Evolutionary conservation across 352 stramenopile genomes (phyloP), one percentile per base, ranked within the genome.

Genomic region (Phytophthora lateralis): DNA sequence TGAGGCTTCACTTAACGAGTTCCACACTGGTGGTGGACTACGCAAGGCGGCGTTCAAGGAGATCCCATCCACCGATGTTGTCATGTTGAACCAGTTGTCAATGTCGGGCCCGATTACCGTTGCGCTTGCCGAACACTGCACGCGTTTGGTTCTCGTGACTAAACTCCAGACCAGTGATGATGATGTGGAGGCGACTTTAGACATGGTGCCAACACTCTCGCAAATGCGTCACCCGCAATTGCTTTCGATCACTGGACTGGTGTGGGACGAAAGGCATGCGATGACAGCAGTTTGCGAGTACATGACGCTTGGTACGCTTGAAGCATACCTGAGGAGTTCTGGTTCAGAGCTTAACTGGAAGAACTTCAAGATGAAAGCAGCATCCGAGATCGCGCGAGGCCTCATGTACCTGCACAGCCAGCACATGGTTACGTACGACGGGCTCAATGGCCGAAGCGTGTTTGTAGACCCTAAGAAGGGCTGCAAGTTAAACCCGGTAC

Each of bases 391-490:
- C 26, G 76, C 83, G 1, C 75, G 70, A 26, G 81, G 75, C 4
- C 71, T 95, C 29, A 89, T 90, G 81, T 91, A 93, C 41, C 43
- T 95, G 21, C 83, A 95, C 70, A 81, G 67, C 15, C 77, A 91
- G 54, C 77, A 88, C 65, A 79, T 76, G 58, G 63, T 88, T 20
- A 82, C 81, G 20, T 92, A 93, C 71, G 82, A 90, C 35, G 82
- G 76, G 24, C 69, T 93, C 3, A 91, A 76, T 34, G 82, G 79
- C 2, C 74, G 63, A 45, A 91, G 71, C 11, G 80, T 95, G 24
- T 89, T 91, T 42, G 83, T 93, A 4, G 83, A 93, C 50, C 76
- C 70, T 8, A 60, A 60, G 2, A 91, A 91, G 46, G 83, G 85
- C 27, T 93, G 83, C 74, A 93, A 93, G 56, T 71, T 91, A 27